phyloP scores from a whole-genome alignment of 176 grass and related monocot genomes.

The Olyra latifolia region DNA sequence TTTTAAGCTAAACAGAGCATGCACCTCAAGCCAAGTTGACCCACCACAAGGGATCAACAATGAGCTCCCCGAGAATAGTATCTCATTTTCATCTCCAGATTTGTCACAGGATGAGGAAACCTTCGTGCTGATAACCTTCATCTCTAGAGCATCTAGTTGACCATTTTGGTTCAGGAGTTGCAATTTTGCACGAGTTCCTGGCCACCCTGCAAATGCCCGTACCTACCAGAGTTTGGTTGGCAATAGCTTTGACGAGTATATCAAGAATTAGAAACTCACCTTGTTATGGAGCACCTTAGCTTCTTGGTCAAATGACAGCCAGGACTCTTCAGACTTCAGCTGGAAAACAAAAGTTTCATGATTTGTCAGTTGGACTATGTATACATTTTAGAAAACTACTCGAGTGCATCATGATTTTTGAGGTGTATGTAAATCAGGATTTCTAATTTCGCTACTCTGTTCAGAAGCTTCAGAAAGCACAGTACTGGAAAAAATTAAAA shows the following conservation, averaged over 20 bases:
- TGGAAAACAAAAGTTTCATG: slow-evolving; percentile 36
- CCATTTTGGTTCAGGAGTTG: slow-evolving; percentile 60
- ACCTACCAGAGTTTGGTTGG: slow-evolving; percentile 73
- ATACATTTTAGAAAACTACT: neutral
- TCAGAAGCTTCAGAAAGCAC: slow-evolving; percentile 5
- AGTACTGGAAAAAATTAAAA: neutral
- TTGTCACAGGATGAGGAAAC: slow-evolving; percentile 44
- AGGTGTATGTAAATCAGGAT: neutral
- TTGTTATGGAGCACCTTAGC: slow-evolving; percentile 92
- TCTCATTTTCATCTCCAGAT: slow-evolving; percentile 46
- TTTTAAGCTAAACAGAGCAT: neutral
- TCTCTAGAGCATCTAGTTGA: slow-evolving; percentile 46
- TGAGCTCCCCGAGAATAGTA: slow-evolving; percentile 61
- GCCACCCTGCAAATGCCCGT: slow-evolving; percentile 94
- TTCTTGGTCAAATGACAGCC: slow-evolving; percentile 76
- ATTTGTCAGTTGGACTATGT: slow-evolving; percentile 6
- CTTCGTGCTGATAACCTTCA: slow-evolving; percentile 83
- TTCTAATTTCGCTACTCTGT: neutral
- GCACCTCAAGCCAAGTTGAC: slow-evolving; percentile 80
- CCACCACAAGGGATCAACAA: slow-evolving; percentile 78
- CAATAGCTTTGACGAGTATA: slow-evolving; percentile 36
- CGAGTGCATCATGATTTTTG: neutral
- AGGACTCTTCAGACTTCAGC: slow-evolving; percentile 80
- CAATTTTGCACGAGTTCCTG: slow-evolving; percentile 73
- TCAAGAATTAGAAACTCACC: slow-evolving; percentile 48